A percentile compares a stretch with the other conserved stretches of the same genome.
These are phyloP conservation scores for Pharus latifolius DNA, from an alignment of 176 grass and related monocot genomes.

Conservation along the genomic window DNA sequence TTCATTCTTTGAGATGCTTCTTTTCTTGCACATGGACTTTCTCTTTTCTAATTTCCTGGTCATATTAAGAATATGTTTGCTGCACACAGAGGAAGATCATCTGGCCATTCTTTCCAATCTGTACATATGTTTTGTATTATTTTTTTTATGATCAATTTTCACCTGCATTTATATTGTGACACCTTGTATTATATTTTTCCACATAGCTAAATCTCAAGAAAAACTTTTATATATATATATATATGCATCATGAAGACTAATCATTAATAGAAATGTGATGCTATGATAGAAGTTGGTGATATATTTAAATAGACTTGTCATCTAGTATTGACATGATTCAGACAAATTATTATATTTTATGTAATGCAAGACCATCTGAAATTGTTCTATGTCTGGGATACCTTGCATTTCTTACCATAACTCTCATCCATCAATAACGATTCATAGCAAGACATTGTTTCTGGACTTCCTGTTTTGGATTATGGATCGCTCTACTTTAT, in stretches of 20 bases:
- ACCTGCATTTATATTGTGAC: not conserved
- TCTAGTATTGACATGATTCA: not conserved
- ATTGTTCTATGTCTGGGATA: not conserved
- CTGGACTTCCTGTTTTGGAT: not conserved
- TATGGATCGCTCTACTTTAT: not conserved
- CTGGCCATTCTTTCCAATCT: too few relatives aligned
- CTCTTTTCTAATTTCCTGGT: not conserved
- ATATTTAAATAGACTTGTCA: not conserved
- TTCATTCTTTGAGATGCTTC: not conserved
- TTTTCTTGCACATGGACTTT: not conserved
- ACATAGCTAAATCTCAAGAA: not conserved
- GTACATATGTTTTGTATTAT: not conserved
- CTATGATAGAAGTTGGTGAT: not conserved
- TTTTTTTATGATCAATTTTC: slow-evolving; percentile 10
- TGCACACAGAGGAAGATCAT: too few relatives aligned
- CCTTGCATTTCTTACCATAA: not conserved
- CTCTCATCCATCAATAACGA: not conserved
- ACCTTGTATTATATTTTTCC: too few relatives aligned
- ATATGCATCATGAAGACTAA: not conserved
- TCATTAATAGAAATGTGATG: not conserved
- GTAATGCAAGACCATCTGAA: not conserved
- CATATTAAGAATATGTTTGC: too few relatives aligned
- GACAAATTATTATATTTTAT: not conserved
- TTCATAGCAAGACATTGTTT: not conserved
- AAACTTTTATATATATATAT: not conserved